These are phyloP conservation scores for Zizania latifolia DNA, from an alignment of 176 grass and related monocot genomes.

Conservation along the genomic window DNA sequence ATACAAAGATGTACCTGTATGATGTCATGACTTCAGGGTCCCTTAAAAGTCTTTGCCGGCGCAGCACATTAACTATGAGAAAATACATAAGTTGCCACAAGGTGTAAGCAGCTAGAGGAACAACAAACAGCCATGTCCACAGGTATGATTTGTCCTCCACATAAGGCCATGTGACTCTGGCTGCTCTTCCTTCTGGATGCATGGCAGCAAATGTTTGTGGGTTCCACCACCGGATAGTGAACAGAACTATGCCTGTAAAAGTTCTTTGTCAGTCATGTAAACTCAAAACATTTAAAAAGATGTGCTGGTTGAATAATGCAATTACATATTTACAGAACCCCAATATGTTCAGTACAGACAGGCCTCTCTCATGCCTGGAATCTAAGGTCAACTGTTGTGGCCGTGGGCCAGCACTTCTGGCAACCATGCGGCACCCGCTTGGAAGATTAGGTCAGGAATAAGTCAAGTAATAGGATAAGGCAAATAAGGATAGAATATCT, in stretches of 20 bases:
- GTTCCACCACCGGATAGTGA: slow-evolving; percentile 97
- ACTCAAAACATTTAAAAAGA: neutral
- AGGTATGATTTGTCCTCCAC: slow-evolving; percentile 85
- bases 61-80: slow-evolving; percentile 84
- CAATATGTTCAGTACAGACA: neutral
- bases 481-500: too few relatives aligned
- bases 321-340: neutral
- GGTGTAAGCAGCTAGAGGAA: slow-evolving; percentile 91
- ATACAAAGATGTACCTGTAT: slow-evolving; percentile 55
- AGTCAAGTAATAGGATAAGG: too few relatives aligned
- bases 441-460: too few relatives aligned
- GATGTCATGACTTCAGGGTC: slow-evolving; percentile 99
- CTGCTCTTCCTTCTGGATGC: slow-evolving; percentile 84
- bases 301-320: slow-evolving; percentile 5
- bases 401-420: neutral
- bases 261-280: slow-evolving; percentile 3
- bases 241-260: slow-evolving; percentile 83
- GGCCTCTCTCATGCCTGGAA: neutral
- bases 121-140: slow-evolving; percentile 90
- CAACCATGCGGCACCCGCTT: neutral
- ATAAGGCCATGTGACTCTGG: slow-evolving; percentile 88
- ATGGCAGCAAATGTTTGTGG: slow-evolving; percentile 95
- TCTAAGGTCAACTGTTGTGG: neutral
- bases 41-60: slow-evolving; percentile 68
- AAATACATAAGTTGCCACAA: slow-evolving; percentile 92